A percentile compares a stretch with the other conserved stretches of the same genome.
These are phyloP conservation scores for Rhizopogon vulgaris DNA, from an alignment of 768 basidiomycete genomes.

Conservation along the genomic window DNA sequence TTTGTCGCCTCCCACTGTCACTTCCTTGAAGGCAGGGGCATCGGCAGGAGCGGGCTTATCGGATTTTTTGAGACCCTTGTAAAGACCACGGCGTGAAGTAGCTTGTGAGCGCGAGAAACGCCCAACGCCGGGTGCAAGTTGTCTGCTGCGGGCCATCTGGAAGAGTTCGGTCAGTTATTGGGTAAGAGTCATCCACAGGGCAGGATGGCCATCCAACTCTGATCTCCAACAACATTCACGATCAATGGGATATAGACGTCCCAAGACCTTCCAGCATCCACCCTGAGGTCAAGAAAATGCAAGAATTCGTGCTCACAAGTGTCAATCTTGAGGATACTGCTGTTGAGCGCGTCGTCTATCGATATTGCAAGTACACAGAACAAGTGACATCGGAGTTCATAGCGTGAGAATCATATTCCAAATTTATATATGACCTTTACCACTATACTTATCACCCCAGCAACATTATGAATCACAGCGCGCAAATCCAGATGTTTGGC, in stretches of 20 bases:
- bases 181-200: conserved; percentile 29
- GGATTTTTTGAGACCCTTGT: conserved; percentile 80
- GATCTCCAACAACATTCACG: conserved; percentile 8
- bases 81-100: conserved; percentile 73
- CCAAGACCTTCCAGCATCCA: background rate
- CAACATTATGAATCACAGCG: too few species aligned
- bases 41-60: conserved; percentile 57
- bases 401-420: conserved; percentile 17
- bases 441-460: too few species aligned
- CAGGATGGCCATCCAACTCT: conserved; percentile 27
- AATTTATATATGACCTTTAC: conserved; percentile 4
- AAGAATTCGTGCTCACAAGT: conserved; percentile 31
- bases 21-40: conserved; percentile 62
- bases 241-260: background rate
- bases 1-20: conserved; percentile 81
- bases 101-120: conserved; percentile 81
- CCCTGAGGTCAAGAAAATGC: conserved; percentile 6
- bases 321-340: conserved; percentile 39
- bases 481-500: too few species aligned
- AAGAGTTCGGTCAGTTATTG: conserved; percentile 14
- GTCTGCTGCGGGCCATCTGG: conserved; percentile 84
- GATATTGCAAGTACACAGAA: background rate
- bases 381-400: conserved; percentile 7
- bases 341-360: conserved; percentile 22
- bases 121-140: conserved; percentile 77